Conservation (phyloP, 148 eudicot genomes). For the Rhododendron henanense region DNA sequence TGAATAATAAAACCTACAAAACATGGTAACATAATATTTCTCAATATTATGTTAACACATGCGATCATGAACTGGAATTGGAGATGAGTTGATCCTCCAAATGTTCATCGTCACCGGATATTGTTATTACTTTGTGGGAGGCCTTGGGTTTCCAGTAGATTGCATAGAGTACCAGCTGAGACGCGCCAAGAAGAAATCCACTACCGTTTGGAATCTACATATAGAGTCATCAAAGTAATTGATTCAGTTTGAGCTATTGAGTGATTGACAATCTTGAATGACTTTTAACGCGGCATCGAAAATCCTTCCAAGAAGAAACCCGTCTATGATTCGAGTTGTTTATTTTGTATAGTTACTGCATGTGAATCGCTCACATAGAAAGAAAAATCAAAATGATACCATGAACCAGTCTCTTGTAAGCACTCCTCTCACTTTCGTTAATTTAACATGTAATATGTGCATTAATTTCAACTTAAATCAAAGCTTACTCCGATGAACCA, state of each 20-base stretch:
- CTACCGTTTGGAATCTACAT: neutral
- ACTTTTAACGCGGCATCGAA: neutral
- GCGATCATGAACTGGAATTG: no score
- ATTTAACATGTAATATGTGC: neutral
- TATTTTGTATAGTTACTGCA: neutral
- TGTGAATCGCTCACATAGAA: neutral
- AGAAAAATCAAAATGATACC: neutral
- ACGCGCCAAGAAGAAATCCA: neutral
- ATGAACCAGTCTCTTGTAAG: neutral
- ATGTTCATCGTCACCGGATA: no score
- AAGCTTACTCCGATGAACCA: neutral
- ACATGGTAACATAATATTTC: no score
- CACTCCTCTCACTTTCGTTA: neutral
- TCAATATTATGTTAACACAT: no score
- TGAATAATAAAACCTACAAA: no score
- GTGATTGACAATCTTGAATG: neutral
- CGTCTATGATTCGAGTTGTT: neutral
- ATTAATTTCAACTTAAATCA: neutral
- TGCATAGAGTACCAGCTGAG: slow-evolving; percentile 5
- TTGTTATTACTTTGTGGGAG: neutral
- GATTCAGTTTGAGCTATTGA: neutral
- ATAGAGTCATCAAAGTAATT: neutral
- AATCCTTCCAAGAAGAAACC: neutral
- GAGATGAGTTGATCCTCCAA: no score
- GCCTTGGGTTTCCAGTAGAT: neutral